These are phyloP conservation scores for Gonium pectorale DNA, from an alignment of 139 green algal genomes.

Conservation along the genomic window DNA sequence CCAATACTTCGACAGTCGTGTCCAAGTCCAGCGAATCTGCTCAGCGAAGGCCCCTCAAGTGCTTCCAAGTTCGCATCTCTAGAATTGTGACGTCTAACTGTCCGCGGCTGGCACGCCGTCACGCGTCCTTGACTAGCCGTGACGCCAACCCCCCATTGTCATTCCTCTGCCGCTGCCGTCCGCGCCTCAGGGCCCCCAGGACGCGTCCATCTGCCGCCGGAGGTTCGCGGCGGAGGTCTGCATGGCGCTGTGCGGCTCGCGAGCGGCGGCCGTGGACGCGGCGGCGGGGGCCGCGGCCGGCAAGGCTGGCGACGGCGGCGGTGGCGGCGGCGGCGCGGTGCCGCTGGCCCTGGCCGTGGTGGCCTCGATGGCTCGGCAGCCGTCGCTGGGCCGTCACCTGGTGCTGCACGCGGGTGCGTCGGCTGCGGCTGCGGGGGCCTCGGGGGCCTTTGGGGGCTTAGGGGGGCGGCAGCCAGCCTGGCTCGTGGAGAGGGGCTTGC, in stretches of 20 bases:
- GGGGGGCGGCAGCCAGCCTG: too few species aligned
- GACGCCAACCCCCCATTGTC: background rate
- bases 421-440: too few species aligned
- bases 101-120: background rate
- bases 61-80: background rate
- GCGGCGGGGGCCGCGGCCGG: background rate
- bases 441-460: too few species aligned
- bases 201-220: slow-evolving; percentile 41
- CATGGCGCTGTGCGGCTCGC: slow-evolving; percentile 33
- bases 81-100: background rate
- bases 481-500: too few species aligned
- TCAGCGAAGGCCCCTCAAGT: background rate
- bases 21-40: too few species aligned
- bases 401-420: slow-evolving; percentile 1
- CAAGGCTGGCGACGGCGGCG: background rate
- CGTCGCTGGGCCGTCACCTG: background rate
- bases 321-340: background rate
- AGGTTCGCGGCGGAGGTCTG: slow-evolving; percentile 48
- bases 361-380: background rate
- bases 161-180: too few species aligned
- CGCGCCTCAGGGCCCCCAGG: slow-evolving; percentile 43
- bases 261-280: background rate
- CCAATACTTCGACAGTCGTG: too few species aligned
- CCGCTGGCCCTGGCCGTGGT: slow-evolving; percentile 23
- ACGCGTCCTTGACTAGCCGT: too few species aligned